Conservation (phyloP, 768 basidiomycete genomes). For the Termitomyces sp. region DNA sequence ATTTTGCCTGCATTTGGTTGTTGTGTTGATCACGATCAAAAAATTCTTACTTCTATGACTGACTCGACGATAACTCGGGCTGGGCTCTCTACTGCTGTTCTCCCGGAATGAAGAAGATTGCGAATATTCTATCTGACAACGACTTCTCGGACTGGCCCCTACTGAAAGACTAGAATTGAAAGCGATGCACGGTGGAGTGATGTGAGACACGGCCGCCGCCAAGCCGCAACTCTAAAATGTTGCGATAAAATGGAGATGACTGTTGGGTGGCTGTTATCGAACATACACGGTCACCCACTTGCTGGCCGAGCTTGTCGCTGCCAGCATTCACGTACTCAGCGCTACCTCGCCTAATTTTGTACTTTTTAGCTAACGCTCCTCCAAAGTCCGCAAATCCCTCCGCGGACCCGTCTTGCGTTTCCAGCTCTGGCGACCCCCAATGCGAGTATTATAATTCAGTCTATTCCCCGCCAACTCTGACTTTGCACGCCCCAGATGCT, state of each 20-base stretch:
- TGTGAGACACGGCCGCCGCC: slow-evolving; percentile 11
- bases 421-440: slow-evolving; percentile 4
- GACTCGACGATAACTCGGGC: neutral
- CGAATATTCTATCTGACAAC: neutral
- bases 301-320: slow-evolving; percentile 1
- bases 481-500: slow-evolving; percentile 34
- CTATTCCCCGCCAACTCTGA: neutral
- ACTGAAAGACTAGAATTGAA: neutral
- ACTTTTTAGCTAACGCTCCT: slow-evolving; percentile 7
- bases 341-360: slow-evolving; percentile 5
- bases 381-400: slow-evolving; percentile 10
- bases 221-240: slow-evolving; percentile 13
- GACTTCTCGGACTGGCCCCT: neutral
- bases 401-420: slow-evolving; percentile 6
- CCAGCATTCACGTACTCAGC: slow-evolving; percentile 3
- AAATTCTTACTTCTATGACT: neutral
- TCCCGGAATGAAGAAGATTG: neutral
- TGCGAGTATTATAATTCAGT: slow-evolving; percentile 7
- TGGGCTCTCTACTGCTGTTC: neutral
- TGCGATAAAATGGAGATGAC: slow-evolving; percentile 13
- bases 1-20: neutral
- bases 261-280: neutral
- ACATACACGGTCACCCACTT: slow-evolving; percentile 5
- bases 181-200: slow-evolving; percentile 8
- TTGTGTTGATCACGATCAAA: neutral